Conservation (phyloP, 148 eudicot genomes). For the Talinum fruticosum region DNA sequence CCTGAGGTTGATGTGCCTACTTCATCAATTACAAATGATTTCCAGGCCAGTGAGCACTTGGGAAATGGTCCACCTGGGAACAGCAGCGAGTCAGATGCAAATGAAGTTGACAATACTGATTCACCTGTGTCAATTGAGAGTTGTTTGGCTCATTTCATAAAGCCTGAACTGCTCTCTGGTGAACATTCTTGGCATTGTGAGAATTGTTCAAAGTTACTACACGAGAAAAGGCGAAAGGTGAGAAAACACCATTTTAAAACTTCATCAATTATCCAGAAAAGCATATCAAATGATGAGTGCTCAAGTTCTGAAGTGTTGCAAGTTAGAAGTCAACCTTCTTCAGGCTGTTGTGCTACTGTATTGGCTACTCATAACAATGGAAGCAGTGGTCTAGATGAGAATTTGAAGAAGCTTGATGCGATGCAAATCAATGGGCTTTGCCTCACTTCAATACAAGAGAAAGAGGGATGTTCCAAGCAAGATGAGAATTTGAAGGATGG, state of each 20-base stretch:
- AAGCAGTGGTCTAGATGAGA: constrained; percentile 21
- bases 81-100: constrained; percentile 76
- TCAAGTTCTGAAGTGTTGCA: constrained; percentile 20
- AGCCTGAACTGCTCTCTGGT: constrained; percentile 67
- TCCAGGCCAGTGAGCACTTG: constrained; percentile 23
- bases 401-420: constrained; percentile 20
- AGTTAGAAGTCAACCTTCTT: background rate
- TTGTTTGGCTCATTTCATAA: constrained; percentile 71
- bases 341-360: constrained; percentile 1
- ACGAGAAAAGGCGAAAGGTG: constrained; percentile 38
- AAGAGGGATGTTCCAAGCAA: constrained; percentile 24
- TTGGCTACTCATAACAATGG: constrained; percentile 19
- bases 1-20: constrained; percentile 49
- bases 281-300: constrained; percentile 30
- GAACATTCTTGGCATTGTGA: constrained; percentile 97
- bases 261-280: constrained; percentile 11
- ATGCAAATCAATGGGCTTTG: constrained; percentile 16
- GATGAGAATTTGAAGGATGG: constrained; percentile 11
- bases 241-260: constrained; percentile 36
- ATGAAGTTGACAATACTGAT: constrained; percentile 80
- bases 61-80: constrained; percentile 41
- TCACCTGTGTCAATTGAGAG: constrained; percentile 82
- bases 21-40: constrained; percentile 21
- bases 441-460: constrained; percentile 17
- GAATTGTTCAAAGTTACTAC: constrained; percentile 64